phyloP scores from a whole-genome alignment of 495 filamentous ascomycete genomes.

The Penicillium ucsense region DNA sequence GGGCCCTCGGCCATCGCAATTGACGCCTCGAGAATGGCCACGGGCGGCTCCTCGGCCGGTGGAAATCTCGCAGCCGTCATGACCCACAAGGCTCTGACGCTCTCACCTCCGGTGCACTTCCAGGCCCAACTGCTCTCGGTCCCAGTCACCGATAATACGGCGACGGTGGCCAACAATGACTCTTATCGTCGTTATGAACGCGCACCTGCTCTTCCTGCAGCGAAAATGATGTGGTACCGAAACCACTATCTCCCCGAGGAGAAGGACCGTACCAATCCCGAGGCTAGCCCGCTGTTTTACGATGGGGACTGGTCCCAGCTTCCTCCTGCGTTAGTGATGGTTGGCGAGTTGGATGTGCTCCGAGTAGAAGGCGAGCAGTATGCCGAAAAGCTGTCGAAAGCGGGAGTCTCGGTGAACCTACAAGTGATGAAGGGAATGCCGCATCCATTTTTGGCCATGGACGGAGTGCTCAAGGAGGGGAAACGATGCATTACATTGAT shows the following conservation, averaged over 20 bases:
- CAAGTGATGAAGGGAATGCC: conserved; percentile 52
- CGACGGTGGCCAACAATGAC: conserved; percentile 30
- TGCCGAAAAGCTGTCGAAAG: conserved; percentile 36
- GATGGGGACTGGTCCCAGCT: conserved; percentile 37
- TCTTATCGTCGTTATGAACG: conserved; percentile 42
- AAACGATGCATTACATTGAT: conserved; percentile 44
- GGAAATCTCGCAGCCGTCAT: conserved; percentile 47
- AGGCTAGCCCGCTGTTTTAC: conserved; percentile 47
- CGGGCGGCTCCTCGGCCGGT: conserved; percentile 46
- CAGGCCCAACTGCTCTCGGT: conserved; percentile 44
- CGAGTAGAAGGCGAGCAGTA: conserved; percentile 43
- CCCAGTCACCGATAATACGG: conserved; percentile 50
- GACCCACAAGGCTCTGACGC: conserved; percentile 41
- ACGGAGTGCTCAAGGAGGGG: conserved; percentile 43
- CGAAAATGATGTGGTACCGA: conserved; percentile 52
- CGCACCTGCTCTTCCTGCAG: conserved; percentile 39
- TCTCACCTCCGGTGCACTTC: conserved; percentile 36
- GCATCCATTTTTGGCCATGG: conserved; percentile 55
- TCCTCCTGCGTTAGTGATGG: conserved; percentile 42
- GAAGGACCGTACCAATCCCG: conserved; percentile 35
- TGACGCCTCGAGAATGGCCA: conserved; percentile 38
- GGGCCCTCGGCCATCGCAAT: conserved; percentile 30
- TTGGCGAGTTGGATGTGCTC: conserved; percentile 48
- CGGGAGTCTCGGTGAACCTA: conserved; percentile 44
- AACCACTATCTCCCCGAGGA: conserved; percentile 44